These are phyloP conservation scores for Excoecaria agallocha DNA, from an alignment of 345 rosid genomes.

Conservation along the genomic window DNA sequence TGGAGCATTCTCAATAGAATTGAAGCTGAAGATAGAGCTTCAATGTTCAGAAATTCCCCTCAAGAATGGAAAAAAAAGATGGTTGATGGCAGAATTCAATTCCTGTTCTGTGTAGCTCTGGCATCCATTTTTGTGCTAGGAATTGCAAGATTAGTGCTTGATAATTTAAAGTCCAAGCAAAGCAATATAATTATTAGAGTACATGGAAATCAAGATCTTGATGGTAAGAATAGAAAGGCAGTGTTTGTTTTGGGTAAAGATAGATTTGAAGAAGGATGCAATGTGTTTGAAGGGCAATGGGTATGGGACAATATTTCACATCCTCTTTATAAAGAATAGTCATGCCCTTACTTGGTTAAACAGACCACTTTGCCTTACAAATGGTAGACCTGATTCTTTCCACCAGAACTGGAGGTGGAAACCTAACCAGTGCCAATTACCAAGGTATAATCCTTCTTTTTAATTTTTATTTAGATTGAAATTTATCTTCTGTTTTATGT, in stretches of 20 bases:
- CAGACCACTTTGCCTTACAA: conserved; percentile 75
- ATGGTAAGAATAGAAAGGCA: conserved; percentile 24
- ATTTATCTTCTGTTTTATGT: too few species aligned
- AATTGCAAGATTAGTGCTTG: conserved; percentile 45
- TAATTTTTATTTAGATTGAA: too few species aligned
- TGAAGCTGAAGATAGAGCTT: conserved; percentile 36
- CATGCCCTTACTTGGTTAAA: conserved; percentile 82
- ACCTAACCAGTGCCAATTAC: conserved; percentile 67
- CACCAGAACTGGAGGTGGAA: conserved; percentile 92
- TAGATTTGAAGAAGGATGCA: conserved; percentile 53
- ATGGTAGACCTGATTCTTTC: conserved; percentile 79
- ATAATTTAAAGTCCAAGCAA: conserved; percentile 48
- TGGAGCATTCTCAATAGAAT: conserved; percentile 29
- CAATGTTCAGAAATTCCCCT: conserved; percentile 4
- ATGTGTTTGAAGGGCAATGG: conserved; percentile 83
- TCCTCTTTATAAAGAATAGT: conserved; percentile 71
- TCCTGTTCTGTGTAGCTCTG: conserved; percentile 51
- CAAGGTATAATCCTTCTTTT: conserved; percentile 40
- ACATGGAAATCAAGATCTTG: conserved; percentile 25
- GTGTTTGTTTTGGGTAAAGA: conserved; percentile 54
- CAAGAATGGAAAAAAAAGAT: background rate
- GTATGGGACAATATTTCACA: conserved; percentile 76
- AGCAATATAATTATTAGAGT: conserved; percentile 35
- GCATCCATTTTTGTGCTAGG: conserved; percentile 57
- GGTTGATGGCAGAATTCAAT: conserved; percentile 50